phyloP scores from a whole-genome alignment of 805 yeast species.

The Sporopachydermia quercuum region DNA sequence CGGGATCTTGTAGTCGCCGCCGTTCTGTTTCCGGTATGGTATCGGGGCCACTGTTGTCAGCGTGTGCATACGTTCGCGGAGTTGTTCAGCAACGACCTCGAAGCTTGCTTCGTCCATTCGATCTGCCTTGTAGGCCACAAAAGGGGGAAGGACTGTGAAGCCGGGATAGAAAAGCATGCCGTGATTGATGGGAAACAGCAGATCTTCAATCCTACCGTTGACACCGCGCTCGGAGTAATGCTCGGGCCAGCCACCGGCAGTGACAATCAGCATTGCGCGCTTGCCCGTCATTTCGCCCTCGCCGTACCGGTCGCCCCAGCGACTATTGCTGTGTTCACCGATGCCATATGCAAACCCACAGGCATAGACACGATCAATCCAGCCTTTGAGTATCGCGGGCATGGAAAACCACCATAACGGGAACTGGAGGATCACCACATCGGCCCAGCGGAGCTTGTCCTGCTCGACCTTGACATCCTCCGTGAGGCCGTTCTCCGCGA shows the following conservation, averaged over 20 bases:
- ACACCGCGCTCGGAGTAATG: conserved; percentile 12
- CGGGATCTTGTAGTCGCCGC: no score
- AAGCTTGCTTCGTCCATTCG: no score
- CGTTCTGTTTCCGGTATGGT: no score
- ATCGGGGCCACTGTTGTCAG: no score
- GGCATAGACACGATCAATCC: conserved; percentile 16
- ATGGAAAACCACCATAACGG: conserved; percentile 19
- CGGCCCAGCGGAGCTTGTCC: conserved; percentile 18
- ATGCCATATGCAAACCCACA: conserved; percentile 14
- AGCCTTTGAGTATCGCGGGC: conserved; percentile 20
- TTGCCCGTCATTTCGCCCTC: conserved; percentile 15
- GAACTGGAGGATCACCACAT: conserved; percentile 15
- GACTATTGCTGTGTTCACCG: conserved; percentile 9
- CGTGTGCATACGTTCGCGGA: no score
- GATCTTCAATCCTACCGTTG: conserved; percentile 11
- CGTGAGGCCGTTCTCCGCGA: conserved; percentile 10
- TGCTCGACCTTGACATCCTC: conserved; percentile 17
- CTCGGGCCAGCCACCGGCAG: conserved; percentile 9
- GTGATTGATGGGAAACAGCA: conserved; percentile 15
- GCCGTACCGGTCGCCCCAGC: conserved; percentile 13
- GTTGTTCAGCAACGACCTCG: no score
- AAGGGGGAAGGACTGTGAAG: conserved; percentile 13
- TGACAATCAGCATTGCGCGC: conserved; percentile 11
- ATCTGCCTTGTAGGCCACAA: no score
- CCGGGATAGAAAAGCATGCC: conserved; percentile 15